These are phyloP conservation scores for Sclerotinia spermophila DNA, from an alignment of 2,329 filamentous ascomycete species.

Conservation along the genomic window DNA sequence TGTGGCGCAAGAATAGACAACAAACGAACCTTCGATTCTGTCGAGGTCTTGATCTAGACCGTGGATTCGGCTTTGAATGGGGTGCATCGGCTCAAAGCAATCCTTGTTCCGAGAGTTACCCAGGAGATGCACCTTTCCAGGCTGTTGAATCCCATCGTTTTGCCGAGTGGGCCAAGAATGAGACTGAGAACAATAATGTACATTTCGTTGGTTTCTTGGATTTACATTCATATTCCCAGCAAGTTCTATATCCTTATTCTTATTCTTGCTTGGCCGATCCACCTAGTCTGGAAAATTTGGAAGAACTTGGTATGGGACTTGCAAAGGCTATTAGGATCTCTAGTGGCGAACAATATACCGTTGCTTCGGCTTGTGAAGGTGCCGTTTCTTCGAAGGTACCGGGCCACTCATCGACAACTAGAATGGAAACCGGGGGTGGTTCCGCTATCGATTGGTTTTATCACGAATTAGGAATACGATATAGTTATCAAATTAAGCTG, in stretches of 20 bases:
- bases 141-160: slow-evolving; percentile 73
- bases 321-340: slow-evolving; percentile 85
- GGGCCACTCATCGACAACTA: slow-evolving; percentile 35
- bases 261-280: slow-evolving; percentile 77
- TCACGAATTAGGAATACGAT: slow-evolving; percentile 75
- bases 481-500: slow-evolving; percentile 91
- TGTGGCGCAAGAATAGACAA: slow-evolving; percentile 95
- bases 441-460: slow-evolving; percentile 95
- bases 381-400: slow-evolving; percentile 49
- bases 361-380: slow-evolving; percentile 83
- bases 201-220: slow-evolving; percentile 84
- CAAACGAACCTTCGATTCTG: slow-evolving; percentile 79
- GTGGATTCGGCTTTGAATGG: slow-evolving; percentile 83
- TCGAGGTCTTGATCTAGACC: slow-evolving; percentile 83
- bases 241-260: slow-evolving; percentile 88
- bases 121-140: slow-evolving; percentile 78
- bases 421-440: slow-evolving; percentile 74
- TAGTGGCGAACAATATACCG: slow-evolving; percentile 69
- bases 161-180: slow-evolving; percentile 77
- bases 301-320: slow-evolving; percentile 83
- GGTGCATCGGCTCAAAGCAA: slow-evolving; percentile 65
- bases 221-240: slow-evolving; percentile 91
- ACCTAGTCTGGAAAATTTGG: slow-evolving; percentile 83
- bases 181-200: slow-evolving; percentile 66
- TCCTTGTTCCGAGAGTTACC: slow-evolving; percentile 87